Evolutionary conservation across 805 yeast species (phyloP), one percentile per base, ranked within the genome.

Genomic region (Teunomyces funiuensis): DNA sequence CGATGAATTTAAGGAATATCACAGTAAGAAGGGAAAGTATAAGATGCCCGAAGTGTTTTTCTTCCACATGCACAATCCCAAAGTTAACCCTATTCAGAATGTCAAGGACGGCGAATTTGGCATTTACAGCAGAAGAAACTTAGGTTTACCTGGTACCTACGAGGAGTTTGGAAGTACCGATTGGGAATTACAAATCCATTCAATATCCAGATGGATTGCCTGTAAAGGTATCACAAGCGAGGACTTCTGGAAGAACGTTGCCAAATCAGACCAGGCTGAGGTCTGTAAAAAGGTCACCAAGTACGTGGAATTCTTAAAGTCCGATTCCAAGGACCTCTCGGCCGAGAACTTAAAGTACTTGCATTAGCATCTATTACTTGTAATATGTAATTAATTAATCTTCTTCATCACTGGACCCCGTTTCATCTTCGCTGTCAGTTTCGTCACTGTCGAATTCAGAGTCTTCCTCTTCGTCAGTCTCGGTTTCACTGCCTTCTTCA

Each of bases 181-280:
- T 30, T 58, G 61, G 61, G 61, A 58, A 39, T 47, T 56, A 38
- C 46, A 38, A 31, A 52, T 57, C 42, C 53, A 55, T 40, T 39
- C 53, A 6, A 54, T 55, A 18, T 47, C 57, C 9, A 47, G 52
- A 37, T 57, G 60, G 60, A 51, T 57, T 16, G 58, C 58, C 3
- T 58, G 61, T 36, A 34, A 42, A 28, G 60, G 57, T 5, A 49
- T 57, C 31, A 45, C 48, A 17, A 49, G 54, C 31, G 47, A 44
- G 7, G 13, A 39, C 6, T 57, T 52, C 41, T 58, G 61, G 60
- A 42, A 41, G 31, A 42, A 45, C 2, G 46, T 50, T 4, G 51
- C 49, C 6, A 28, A 45, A 1, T 31, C 44, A 16, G 41, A 42
- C 6, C 54, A 49, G 37, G 18, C 20, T n/a, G 36, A 42, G 13